Percentiles rank a stretch among this genome's conserved stretches.
Conservation (phyloP, 2,329 filamentous ascomycete genomes). For the Sarocladiaceae sp. region DNA sequence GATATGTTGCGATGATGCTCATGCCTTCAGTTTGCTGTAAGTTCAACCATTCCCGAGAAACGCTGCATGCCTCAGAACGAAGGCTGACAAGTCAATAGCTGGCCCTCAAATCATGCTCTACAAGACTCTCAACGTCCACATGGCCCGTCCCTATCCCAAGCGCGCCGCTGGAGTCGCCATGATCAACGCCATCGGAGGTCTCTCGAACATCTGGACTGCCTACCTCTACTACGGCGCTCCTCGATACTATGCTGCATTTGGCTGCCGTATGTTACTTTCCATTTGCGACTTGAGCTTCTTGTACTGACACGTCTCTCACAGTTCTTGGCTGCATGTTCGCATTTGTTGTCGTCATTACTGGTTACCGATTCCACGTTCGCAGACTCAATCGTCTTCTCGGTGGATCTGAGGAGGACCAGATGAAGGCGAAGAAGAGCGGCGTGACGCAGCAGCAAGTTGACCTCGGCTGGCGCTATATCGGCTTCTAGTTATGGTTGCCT, state of each 20-base stretch:
- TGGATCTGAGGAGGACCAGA: slow-evolving; percentile 16
- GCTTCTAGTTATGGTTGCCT: no score
- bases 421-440: slow-evolving; percentile 19
- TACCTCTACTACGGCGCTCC: slow-evolving; percentile 51
- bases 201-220: slow-evolving; percentile 54
- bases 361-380: slow-evolving; percentile 18
- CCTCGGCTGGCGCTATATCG: slow-evolving; percentile 21
- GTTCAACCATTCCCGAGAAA: neutral
- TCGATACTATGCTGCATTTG: slow-evolving; percentile 20
- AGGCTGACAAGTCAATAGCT: slow-evolving; percentile 2
- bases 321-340: slow-evolving; percentile 17
- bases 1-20: slow-evolving; percentile 45
- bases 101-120: slow-evolving; percentile 38
- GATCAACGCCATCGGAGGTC: slow-evolving; percentile 60
- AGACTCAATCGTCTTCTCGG: slow-evolving; percentile 17
- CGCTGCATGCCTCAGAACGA: no score
- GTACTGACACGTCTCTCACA: neutral
- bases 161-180: slow-evolving; percentile 63
- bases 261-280: slow-evolving; percentile 11
- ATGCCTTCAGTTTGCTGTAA: slow-evolving; percentile 29
- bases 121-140: slow-evolving; percentile 64
- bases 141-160: slow-evolving; percentile 71
- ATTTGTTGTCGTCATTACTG: slow-evolving; percentile 17
- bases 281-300: neutral
- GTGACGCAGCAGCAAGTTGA: slow-evolving; percentile 21